Conservation (phyloP, 1,284 basidiomycete species). For the Tilletiaria anomala region DNA sequence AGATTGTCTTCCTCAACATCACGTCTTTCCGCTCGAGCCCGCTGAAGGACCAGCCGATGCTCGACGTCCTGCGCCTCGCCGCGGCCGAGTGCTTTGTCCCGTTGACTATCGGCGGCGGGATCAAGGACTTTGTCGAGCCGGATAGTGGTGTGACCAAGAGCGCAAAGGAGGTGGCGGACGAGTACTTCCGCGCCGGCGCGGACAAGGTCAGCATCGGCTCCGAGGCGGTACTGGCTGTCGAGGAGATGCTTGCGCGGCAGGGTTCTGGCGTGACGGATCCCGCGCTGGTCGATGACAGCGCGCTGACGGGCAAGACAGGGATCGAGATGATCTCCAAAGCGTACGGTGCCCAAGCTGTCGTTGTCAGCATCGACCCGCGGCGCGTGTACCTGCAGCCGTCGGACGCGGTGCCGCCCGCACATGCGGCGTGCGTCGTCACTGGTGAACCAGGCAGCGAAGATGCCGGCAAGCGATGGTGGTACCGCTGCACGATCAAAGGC, state of each 20-base stretch:
- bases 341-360: slow-evolving; percentile 94
- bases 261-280: slow-evolving; percentile 36
- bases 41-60: slow-evolving; percentile 91
- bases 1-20: slow-evolving; percentile 95
- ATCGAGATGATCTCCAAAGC: slow-evolving; percentile 82
- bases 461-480: slow-evolving; percentile 72
- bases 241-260: slow-evolving; percentile 49
- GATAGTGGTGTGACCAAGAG: slow-evolving; percentile 65
- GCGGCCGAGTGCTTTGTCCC: slow-evolving; percentile 89
- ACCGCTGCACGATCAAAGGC: slow-evolving; percentile 90
- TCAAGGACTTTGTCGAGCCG: slow-evolving; percentile 88
- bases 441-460: slow-evolving; percentile 45
- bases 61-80: slow-evolving; percentile 77
- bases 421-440: slow-evolving; percentile 19
- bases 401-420: slow-evolving; percentile 42
- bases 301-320: slow-evolving; percentile 48
- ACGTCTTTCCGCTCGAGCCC: slow-evolving; percentile 96
- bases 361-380: slow-evolving; percentile 90
- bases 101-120: slow-evolving; percentile 96
- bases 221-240: slow-evolving; percentile 86
- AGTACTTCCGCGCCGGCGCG: slow-evolving; percentile 92
- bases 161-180: slow-evolving; percentile 85
- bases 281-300: slow-evolving; percentile 14
- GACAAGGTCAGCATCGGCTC: slow-evolving; percentile 93
- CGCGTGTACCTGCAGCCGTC: slow-evolving; percentile 64